Evolutionary conservation across 73 alveolate species (phyloP).

Genomic region (Paramecium primaurelia): DNA sequence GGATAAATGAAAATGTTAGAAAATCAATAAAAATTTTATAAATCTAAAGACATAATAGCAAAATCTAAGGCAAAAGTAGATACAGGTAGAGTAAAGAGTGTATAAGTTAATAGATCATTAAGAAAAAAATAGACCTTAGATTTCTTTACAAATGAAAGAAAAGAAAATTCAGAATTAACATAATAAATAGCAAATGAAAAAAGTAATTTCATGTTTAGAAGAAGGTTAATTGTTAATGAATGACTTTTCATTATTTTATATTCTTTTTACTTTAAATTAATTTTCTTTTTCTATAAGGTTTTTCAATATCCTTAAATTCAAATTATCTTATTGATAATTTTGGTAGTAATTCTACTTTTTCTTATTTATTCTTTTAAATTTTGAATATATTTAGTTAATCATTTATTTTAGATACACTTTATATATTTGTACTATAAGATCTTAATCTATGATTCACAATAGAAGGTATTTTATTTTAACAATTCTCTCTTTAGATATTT

Average conservation of each 20-base stretch:
- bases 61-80: conserved; percentile 19
- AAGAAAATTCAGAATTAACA: conserved; percentile 6
- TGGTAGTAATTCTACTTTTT: background rate
- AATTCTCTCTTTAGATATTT: background rate
- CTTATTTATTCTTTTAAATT: background rate
- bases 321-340: background rate
- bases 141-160: conserved; percentile 6
- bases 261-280: background rate
- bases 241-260: background rate
- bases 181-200: background rate
- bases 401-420: background rate
- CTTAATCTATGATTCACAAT: background rate
- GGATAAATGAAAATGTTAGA: conserved; percentile 1
- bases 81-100: background rate
- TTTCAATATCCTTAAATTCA: background rate
- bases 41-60: background rate
- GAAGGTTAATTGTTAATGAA: background rate
- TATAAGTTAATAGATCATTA: background rate
- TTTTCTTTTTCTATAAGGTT: background rate
- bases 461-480: background rate
- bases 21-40: background rate
- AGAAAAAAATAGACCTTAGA: background rate
- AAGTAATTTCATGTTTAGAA: background rate
- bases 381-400: background rate
- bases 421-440: background rate